Evolutionary conservation across 805 yeast species (phyloP).

Genomic region (Saccharomycopsis javanensis): DNA sequence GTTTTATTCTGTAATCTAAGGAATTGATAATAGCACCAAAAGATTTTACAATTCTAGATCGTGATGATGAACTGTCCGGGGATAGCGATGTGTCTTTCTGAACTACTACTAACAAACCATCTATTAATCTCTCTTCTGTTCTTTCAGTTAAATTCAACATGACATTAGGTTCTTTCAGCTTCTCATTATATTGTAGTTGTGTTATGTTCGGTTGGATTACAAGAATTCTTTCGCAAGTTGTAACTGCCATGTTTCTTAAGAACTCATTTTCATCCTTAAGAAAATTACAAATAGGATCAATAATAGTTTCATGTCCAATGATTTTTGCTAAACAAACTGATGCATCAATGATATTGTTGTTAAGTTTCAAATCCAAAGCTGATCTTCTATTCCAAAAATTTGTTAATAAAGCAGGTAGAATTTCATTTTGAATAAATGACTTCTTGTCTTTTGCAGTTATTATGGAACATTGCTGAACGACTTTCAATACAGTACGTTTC

Average conservation of each 20-base stretch:
- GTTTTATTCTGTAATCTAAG: constrained; percentile 53
- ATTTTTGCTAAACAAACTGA: constrained; percentile 57
- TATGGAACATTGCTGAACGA: constrained; percentile 53
- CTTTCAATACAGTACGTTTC: constrained; percentile 61
- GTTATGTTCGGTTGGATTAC: background rate
- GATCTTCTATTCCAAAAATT: constrained; percentile 76
- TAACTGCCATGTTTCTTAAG: constrained; percentile 69
- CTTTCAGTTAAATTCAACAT: constrained; percentile 52
- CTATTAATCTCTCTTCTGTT: constrained; percentile 58
- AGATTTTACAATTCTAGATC: constrained; percentile 41
- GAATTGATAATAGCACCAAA: constrained; percentile 56
- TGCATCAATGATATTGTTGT: constrained; percentile 58
- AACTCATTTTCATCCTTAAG: constrained; percentile 80
- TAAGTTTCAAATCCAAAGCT: constrained; percentile 56
- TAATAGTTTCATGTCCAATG: constrained; percentile 52
- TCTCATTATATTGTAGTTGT: constrained; percentile 25
- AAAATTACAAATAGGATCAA: constrained; percentile 46
- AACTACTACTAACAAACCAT: constrained; percentile 70
- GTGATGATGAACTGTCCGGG: background rate
- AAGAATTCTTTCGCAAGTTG: constrained; percentile 41
- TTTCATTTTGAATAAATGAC: constrained; percentile 38
- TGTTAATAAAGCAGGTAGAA: constrained; percentile 53
- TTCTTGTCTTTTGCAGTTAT: constrained; percentile 35
- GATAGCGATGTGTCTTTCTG: constrained; percentile 60
- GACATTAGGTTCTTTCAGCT: constrained; percentile 28